Evolutionary conservation across 2,329 filamentous ascomycete species (phyloP).

Genomic region (Neodidymelliopsis sp.): DNA sequence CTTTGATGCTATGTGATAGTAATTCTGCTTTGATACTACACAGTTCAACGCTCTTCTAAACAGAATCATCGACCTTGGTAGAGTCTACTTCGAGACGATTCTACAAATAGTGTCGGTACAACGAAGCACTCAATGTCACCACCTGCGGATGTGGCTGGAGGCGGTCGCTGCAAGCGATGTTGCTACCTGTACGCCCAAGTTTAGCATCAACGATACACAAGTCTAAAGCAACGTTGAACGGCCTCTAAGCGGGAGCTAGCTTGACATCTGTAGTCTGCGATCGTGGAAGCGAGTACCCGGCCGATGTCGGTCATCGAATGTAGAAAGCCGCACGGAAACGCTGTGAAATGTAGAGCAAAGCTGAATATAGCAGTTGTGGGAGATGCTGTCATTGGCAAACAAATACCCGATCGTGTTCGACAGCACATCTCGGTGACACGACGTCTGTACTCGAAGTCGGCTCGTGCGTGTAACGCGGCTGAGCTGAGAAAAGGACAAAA

Average conservation of each 20-base stretch:
- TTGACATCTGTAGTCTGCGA: conserved; percentile 29
- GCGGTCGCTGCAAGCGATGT: conserved; percentile 5
- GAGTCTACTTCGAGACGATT: too few relatives aligned
- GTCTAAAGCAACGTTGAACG: conserved; percentile 16
- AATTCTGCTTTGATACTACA: too few relatives aligned
- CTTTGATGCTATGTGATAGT: too few relatives aligned
- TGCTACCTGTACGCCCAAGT: conserved; percentile 6
- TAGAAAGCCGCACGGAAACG: conserved; percentile 18
- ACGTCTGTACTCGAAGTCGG: conserved; percentile 18
- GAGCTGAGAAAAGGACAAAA: conserved; percentile 3
- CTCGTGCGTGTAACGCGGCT: conserved; percentile 24
- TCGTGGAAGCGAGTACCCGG: conserved; percentile 23
- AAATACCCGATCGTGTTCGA: conserved; percentile 21
- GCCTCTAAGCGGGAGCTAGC: conserved; percentile 17
- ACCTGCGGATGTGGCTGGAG: conserved; percentile 6
- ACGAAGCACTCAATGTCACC: conserved; percentile 5
- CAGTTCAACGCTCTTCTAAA: too few relatives aligned
- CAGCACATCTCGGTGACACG: conserved; percentile 17
- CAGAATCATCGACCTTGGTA: too few relatives aligned
- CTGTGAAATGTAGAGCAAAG: conserved; percentile 3
- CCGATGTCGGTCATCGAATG: conserved; percentile 35
- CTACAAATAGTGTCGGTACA: conserved; percentile 4
- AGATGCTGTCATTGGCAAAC: conserved; percentile 7
- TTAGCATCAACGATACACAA: neutral
- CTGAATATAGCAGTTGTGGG: neutral